Conservation (phyloP, 2,329 filamentous ascomycete genomes). For the Neopestalotiopsis rosae region DNA sequence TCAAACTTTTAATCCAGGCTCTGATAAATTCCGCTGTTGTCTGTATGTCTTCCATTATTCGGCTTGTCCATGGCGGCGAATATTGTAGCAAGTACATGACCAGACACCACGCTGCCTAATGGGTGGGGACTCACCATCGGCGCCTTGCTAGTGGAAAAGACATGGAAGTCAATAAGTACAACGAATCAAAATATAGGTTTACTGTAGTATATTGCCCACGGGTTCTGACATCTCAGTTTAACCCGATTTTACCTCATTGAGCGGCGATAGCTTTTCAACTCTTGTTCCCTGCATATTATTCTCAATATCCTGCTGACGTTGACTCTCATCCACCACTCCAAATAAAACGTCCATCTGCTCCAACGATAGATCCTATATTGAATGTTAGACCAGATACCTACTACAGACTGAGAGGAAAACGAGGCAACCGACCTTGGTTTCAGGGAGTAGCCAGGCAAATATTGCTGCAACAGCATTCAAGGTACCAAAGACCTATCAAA, state of each 20-base stretch:
- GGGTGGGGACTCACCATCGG: no score
- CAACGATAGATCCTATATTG: neutral
- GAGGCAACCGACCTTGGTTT: neutral
- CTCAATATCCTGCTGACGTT: constrained; percentile 13
- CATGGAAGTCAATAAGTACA: no score
- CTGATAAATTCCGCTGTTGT: no score
- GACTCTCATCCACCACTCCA: constrained; percentile 4
- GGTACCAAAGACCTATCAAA: constrained; percentile 5
- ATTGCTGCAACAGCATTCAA: neutral
- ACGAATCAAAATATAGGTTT: no score
- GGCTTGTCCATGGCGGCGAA: no score
- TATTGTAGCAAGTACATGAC: no score
- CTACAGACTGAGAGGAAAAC: neutral
- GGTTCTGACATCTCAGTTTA: neutral
- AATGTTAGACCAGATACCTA: neutral
- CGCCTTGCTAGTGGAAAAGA: no score
- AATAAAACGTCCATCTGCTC: constrained; percentile 10
- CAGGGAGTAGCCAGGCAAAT: constrained; percentile 9
- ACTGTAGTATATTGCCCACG: no score
- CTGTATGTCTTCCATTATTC: no score
- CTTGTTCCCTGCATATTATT: neutral
- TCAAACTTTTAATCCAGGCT: no score
- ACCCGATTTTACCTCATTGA: neutral
- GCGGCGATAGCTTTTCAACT: neutral
- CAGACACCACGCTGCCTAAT: no score